Evolutionary conservation across 1,139 yeast genomes (phyloP).

Genomic region (Geotrichum macrosporum): DNA sequence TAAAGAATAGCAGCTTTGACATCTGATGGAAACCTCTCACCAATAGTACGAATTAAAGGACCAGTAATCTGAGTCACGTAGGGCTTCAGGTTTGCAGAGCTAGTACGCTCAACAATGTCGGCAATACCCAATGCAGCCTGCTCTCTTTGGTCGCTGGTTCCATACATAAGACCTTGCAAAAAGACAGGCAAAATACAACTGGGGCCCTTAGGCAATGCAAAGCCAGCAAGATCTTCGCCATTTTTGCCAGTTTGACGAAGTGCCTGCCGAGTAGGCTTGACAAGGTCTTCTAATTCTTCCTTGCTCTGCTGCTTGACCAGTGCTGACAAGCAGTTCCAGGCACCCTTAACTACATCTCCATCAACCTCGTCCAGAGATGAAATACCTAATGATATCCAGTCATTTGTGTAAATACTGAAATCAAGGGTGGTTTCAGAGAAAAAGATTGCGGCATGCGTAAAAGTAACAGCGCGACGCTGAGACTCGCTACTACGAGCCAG

Average conservation of each 20-base stretch:
- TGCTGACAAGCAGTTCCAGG: conserved; percentile 63
- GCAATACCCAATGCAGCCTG: conserved; percentile 85
- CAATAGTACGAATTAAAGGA: conserved; percentile 95
- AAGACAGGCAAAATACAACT: conserved; percentile 84
- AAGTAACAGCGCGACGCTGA: conserved; percentile 60
- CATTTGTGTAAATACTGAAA: conserved; percentile 68
- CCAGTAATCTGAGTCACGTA: conserved; percentile 94
- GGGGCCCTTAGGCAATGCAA: conserved; percentile 79
- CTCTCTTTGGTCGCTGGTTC: conserved; percentile 79
- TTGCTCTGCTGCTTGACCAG: conserved; percentile 58
- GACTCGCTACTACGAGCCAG: conserved; percentile 65
- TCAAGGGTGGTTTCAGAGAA: conserved; percentile 64
- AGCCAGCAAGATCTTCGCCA: conserved; percentile 69
- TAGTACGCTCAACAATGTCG: conserved; percentile 79
- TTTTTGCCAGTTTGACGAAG: conserved; percentile 60
- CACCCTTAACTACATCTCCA: conserved; percentile 57
- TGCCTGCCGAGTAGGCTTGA: conserved; percentile 73
- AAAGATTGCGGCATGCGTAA: conserved; percentile 66
- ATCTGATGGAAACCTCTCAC: conserved; percentile 87
- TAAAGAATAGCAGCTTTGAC: conserved; percentile 87
- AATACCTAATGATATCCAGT: conserved; percentile 69
- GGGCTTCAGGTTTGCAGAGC: conserved; percentile 73
- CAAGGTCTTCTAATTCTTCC: conserved; percentile 68
- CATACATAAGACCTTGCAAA: conserved; percentile 94
- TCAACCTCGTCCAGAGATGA: conserved; percentile 69